Conservation (phyloP, 495 filamentous ascomycete species). For the Talaromyces liani region DNA sequence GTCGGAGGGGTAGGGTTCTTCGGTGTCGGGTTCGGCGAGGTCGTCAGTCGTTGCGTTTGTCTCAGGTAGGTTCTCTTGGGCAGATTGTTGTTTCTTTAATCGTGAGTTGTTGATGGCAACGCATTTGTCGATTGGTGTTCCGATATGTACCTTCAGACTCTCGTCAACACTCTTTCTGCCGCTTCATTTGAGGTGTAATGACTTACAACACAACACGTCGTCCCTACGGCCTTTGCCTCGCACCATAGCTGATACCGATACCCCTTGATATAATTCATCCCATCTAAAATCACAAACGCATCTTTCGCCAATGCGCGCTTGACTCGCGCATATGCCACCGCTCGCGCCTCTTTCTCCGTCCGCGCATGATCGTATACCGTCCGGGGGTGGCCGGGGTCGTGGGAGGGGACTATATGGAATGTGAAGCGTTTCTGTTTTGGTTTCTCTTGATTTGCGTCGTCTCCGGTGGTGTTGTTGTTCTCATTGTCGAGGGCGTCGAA, state of each 20-base stretch:
- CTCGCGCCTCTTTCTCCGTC: slow-evolving; percentile 88
- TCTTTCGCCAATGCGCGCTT: slow-evolving; percentile 72
- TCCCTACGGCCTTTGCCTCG: slow-evolving; percentile 81
- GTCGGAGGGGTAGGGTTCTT: slow-evolving; percentile 53
- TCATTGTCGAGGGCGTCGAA: slow-evolving; percentile 30
- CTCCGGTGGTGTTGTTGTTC: slow-evolving; percentile 14
- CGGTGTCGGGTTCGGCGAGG: slow-evolving; percentile 23
- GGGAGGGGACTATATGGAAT: slow-evolving; percentile 52
- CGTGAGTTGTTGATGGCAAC: slow-evolving; percentile 37
- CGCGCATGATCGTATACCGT: slow-evolving; percentile 50
- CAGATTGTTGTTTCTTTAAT: slow-evolving; percentile 10
- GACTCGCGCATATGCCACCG: slow-evolving; percentile 72
- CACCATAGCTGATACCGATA: slow-evolving; percentile 95
- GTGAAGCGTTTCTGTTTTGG: slow-evolving; percentile 33
- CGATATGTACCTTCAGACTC: slow-evolving; percentile 61
- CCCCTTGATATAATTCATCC: slow-evolving; percentile 96
- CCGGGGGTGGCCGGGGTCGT: slow-evolving; percentile 34
- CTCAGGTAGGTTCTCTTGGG: not conserved
- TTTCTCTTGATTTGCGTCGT: slow-evolving; percentile 35
- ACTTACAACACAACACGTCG: slow-evolving; percentile 71
- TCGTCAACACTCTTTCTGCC: not conserved
- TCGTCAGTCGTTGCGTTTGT: slow-evolving; percentile 3
- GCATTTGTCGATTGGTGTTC: slow-evolving; percentile 64
- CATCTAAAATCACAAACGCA: slow-evolving; percentile 83
- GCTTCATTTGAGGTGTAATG: too few relatives aligned